Evolutionary conservation across 495 filamentous ascomycete genomes (phyloP).

Genomic region (Xylaria curta): DNA sequence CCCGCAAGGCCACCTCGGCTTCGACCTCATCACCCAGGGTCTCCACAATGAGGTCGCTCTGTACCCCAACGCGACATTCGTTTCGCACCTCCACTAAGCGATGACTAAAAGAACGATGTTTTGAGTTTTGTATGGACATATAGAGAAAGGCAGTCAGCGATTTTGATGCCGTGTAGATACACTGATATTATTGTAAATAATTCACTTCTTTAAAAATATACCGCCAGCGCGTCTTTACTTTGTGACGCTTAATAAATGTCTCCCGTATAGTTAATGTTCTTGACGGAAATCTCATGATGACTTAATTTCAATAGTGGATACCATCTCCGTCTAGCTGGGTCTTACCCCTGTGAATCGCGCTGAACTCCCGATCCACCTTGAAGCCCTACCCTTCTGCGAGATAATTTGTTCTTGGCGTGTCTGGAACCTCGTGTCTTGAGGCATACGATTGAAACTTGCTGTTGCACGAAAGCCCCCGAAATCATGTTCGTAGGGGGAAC

Average conservation of each 20-base stretch:
- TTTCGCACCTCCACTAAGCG: not conserved
- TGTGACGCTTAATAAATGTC: not conserved
- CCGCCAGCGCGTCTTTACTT: not conserved
- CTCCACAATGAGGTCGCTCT: not conserved
- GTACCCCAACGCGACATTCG: conserved; percentile 18
- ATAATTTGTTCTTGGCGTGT: not conserved
- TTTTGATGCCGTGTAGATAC: conserved; percentile 14
- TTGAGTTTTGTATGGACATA: not conserved
- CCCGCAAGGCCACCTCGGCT: conserved; percentile 12
- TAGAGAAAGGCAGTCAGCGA: not conserved
- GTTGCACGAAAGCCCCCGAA: too few species aligned
- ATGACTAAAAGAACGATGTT: not conserved
- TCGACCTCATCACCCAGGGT: conserved; percentile 17
- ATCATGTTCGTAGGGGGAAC: too few species aligned
- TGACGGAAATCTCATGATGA: not conserved
- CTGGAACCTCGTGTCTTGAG: too few species aligned
- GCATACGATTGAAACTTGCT: too few species aligned
- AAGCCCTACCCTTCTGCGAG: not conserved
- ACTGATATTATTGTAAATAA: conserved; percentile 5
- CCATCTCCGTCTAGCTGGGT: not conserved
- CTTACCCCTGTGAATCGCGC: not conserved
- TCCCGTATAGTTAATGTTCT: too few species aligned
- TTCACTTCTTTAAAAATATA: not conserved
- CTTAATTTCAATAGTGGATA: not conserved
- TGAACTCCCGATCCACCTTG: not conserved